Evolutionary conservation across 768 basidiomycete species (phyloP), one percentile per base, ranked within the genome.

Genomic region (Suillus discolor): DNA sequence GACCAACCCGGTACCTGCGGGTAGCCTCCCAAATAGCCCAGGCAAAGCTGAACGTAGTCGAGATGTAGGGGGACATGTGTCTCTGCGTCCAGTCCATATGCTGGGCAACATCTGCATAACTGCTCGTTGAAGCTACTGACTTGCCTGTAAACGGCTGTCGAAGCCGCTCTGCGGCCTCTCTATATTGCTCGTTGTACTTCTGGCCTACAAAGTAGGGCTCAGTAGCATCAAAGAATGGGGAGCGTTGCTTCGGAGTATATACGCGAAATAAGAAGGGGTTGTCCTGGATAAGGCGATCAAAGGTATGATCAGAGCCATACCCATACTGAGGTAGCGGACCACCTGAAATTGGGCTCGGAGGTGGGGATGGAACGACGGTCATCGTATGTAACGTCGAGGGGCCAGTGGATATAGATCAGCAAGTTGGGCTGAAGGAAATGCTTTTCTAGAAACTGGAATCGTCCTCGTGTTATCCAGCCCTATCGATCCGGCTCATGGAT

Each of bases 1-100:
- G 78, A 45, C 87, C 87, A 44, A 82, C 77, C 69, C 88, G 86
- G 71, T 90, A 91, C n/a, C 92, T 86, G 64, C 89, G 81, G 25
- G 89, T 82, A 5, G 91, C 92, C 73, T 93, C 92, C 90, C 90
- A 93, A 44, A 93, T 82, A 9, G 90, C 87, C 92, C 92, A 93
- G 44, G 84, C 85, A 69, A 93, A 90, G 78, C 89, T 92, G 74
- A 93, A 92, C 6, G 91, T 92, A 2, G 90, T 84, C 3, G 91
- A 90, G 53, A 93, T 84, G 67, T 85, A 93, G 6, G 86, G 82
- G 0, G 92, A 93, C 23, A 85, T 81, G 6, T 86, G 79, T 66
- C 88, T 84, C n/a, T 88, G 90, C 25, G 89, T 89, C 89, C 90
- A 91, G 65, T 92, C 88, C 86, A 93, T 85, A 71, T 93, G 88